Percentiles rank a stretch among this genome's conserved stretches.
Conservation (phyloP, 176 grass and related monocot species). For the Pontederia paniculata region DNA sequence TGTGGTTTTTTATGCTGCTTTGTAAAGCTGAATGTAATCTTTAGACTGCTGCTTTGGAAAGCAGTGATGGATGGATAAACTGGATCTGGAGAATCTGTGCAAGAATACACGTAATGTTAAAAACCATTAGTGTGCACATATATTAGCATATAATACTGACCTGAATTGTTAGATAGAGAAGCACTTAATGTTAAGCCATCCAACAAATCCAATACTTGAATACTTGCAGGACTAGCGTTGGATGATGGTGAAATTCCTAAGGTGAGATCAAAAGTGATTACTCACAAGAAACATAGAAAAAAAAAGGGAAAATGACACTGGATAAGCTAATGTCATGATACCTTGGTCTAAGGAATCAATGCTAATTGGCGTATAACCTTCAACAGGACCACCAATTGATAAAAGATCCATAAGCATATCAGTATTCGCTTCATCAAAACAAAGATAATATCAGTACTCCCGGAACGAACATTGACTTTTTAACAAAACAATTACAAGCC, state of each 20-base stretch:
- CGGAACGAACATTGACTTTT: background rate
- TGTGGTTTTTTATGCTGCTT: conserved; percentile 60
- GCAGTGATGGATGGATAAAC: conserved; percentile 55
- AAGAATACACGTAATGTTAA: background rate
- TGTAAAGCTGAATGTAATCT: conserved; percentile 70
- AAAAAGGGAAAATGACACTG: conserved; percentile 9
- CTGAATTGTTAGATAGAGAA: conserved; percentile 34
- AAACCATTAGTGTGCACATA: background rate
- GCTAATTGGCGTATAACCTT: conserved; percentile 42
- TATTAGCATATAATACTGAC: conserved; percentile 13
- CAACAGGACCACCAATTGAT: conserved; percentile 60
- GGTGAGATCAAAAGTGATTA: conserved; percentile 14
- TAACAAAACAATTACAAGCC: no score
- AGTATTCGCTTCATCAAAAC: conserved; percentile 32
- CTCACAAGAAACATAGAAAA: conserved; percentile 22
- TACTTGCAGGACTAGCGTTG: conserved; percentile 30
- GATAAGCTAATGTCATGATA: conserved; percentile 28
- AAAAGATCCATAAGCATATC: conserved; percentile 89
- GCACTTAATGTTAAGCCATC: conserved; percentile 51
- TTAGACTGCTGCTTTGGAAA: conserved; percentile 80
- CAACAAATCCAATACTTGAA: conserved; percentile 68
- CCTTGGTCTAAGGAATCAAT: conserved; percentile 29
- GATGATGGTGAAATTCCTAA: conserved; percentile 25
- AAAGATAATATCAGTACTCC: conserved; percentile 15
- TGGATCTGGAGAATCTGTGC: conserved; percentile 30